Base-by-base conservation (phyloP, 495 filamentous ascomycete genomes). In the Xylaria sp. region DNA sequence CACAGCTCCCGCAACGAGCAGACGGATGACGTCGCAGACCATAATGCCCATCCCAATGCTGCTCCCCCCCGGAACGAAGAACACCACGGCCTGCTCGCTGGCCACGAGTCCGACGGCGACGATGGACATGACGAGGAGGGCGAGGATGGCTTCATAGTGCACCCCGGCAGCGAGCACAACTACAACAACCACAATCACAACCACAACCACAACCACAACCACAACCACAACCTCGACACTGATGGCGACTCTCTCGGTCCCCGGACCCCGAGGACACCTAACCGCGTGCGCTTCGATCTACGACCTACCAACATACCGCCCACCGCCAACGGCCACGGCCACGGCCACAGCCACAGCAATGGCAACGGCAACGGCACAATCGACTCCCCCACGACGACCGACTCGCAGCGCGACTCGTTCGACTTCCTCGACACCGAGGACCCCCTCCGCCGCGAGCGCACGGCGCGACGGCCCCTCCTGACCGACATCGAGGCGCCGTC, bases 201-300 rank as follows among this genome's bases (percentile, higher is more conserved):
- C 9, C 37, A 52, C 44, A 63, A 59, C 70, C 52, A 67, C 72
- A 63, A 64, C 74, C 43, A 73, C 66, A 48, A 65, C 50, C n/a
- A 43, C 69, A 12, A 40, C 71, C 44, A 65, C 71, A 50, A 61
- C 74, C 41, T 72, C 67, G 61, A 69, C 43, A 33, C 31, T 40
- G 75, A 74, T 17, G 33, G 55, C 41, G 68, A 61, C 26, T 61
- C 63, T 5, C 71, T 62, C 7, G 72, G 71, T 15, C 88, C 85
- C 48, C 84, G 88, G 37, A 89, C 89, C 14, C 93, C 94, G 29
- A 87, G 95, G 57, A 98, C 93, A 0, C 87, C 90, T 12, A 93
- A 95, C 77, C 88, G 94, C 44, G 96, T 99, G 43, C 90, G 93
- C 67, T 99, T 99, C 81, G 90, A 97, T 61, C 84, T 97, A n/a